Conservation (phyloP, 2,329 filamentous ascomycete genomes). For the Pseudomassariella vexata region DNA sequence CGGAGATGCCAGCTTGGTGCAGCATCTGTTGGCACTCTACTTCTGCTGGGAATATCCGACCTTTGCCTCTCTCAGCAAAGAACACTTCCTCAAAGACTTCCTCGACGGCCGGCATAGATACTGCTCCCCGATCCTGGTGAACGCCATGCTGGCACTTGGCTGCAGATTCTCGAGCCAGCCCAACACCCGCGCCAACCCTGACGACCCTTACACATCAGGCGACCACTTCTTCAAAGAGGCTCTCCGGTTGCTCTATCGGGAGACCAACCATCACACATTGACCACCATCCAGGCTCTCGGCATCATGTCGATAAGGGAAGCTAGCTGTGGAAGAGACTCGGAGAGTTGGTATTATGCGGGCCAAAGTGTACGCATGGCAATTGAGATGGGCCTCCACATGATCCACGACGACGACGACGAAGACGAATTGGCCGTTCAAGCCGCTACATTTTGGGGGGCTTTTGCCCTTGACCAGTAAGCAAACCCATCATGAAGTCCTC, state of each 20-base stretch:
- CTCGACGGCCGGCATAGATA: conserved; percentile 53
- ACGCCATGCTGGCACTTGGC: conserved; percentile 58
- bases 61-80: conserved; percentile 66
- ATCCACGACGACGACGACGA: conserved; percentile 41
- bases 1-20: conserved; percentile 49
- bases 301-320: conserved; percentile 71
- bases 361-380: conserved; percentile 64
- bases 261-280: conserved; percentile 53
- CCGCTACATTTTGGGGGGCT: conserved; percentile 57
- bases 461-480: conserved; percentile 59
- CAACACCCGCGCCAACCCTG: conserved; percentile 55
- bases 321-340: conserved; percentile 65
- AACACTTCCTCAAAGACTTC: conserved; percentile 65
- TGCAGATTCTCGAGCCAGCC: conserved; percentile 64
- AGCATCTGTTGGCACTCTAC: conserved; percentile 60
- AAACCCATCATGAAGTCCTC: no score
- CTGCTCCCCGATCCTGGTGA: conserved; percentile 63
- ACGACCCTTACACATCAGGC: conserved; percentile 59
- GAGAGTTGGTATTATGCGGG: conserved; percentile 69
- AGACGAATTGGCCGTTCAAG: conserved; percentile 52
- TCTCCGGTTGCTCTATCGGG: conserved; percentile 52
- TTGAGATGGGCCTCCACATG: conserved; percentile 66
- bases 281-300: conserved; percentile 71
- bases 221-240: conserved; percentile 72
- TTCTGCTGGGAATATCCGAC: conserved; percentile 75